These are phyloP conservation scores for Phytophthora sp. DNA, from an alignment of 352 stramenopile species.

Conservation along the genomic window DNA sequence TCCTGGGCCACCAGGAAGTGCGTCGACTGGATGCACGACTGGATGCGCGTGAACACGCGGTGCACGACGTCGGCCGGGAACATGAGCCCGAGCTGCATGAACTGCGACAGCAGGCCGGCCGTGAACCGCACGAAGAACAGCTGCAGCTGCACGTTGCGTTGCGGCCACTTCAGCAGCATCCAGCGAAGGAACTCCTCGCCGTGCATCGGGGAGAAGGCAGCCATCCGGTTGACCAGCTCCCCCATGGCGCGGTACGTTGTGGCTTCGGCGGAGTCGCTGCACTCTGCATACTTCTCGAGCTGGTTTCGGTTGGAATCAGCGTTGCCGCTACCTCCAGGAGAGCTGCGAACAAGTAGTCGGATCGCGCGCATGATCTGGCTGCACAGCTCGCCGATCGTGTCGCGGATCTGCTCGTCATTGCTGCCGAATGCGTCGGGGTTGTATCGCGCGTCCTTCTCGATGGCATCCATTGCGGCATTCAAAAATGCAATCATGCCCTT, in stretches of 20 bases:
- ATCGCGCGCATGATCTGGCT: slow-evolving; percentile 53
- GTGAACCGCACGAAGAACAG: slow-evolving; percentile 80
- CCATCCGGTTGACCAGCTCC: slow-evolving; percentile 67
- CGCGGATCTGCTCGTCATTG: slow-evolving; percentile 41
- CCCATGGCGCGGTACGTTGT: slow-evolving; percentile 67
- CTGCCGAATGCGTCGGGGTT: slow-evolving; percentile 47
- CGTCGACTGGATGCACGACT: slow-evolving; percentile 60
- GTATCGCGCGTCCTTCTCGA: slow-evolving; percentile 46
- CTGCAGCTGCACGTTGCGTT: slow-evolving; percentile 74
- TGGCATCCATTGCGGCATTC: slow-evolving; percentile 44
- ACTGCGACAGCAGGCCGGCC: slow-evolving; percentile 60
- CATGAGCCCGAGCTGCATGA: slow-evolving; percentile 62
- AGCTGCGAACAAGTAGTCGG: slow-evolving; percentile 63
- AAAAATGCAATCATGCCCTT: slow-evolving; percentile 68
- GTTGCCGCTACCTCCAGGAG: slow-evolving; percentile 43
- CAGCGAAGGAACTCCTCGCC: slow-evolving; percentile 67
- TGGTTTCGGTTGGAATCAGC: slow-evolving; percentile 58
- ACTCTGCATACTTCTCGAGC: slow-evolving; percentile 70
- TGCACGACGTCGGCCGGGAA: slow-evolving; percentile 54
- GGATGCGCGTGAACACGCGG: slow-evolving; percentile 57
- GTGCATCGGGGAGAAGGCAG: slow-evolving; percentile 64
- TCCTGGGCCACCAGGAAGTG: slow-evolving; percentile 82
- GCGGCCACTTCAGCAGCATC: slow-evolving; percentile 79
- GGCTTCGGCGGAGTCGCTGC: slow-evolving; percentile 65
- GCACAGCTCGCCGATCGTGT: slow-evolving; percentile 43